Evolutionary conservation across 2,329 filamentous ascomycete species (phyloP).

Genomic region (Cladosporium sp.): DNA sequence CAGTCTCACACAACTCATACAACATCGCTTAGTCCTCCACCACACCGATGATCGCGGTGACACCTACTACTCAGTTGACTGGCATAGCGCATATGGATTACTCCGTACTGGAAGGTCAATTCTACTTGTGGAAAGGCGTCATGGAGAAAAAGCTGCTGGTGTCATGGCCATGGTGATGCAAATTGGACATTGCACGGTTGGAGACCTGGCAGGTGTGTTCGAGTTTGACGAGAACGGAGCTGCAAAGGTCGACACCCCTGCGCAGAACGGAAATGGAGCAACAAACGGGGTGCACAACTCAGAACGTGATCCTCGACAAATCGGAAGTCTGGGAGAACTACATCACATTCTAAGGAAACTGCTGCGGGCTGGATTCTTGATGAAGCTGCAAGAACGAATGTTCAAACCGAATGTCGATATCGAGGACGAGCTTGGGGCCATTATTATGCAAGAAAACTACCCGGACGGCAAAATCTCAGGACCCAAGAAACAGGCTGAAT

Average conservation of each 20-base stretch:
- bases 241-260: conserved; percentile 32
- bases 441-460: conserved; percentile 58
- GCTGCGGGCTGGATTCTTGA: conserved; percentile 67
- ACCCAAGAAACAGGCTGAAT: conserved; percentile 65
- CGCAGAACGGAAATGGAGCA: conserved; percentile 28
- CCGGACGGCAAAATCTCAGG: conserved; percentile 57
- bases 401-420: conserved; percentile 59
- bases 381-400: conserved; percentile 56
- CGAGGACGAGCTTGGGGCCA: conserved; percentile 60
- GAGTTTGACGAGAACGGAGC: conserved; percentile 17
- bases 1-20: conserved; percentile 79
- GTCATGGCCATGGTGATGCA: conserved; percentile 74
- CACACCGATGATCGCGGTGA: conserved; percentile 44
- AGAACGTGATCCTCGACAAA: conserved; percentile 8
- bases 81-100: conserved; percentile 76
- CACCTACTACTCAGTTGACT: conserved; percentile 82
- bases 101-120: conserved; percentile 80
- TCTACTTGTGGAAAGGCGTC: conserved; percentile 69
- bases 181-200: conserved; percentile 73
- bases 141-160: conserved; percentile 72
- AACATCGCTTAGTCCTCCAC: conserved; percentile 69
- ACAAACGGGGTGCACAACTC: conserved; percentile 22
- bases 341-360: conserved; percentile 48
- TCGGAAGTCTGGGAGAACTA: conserved; percentile 37
- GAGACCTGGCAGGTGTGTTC: conserved; percentile 52